Conservation (phyloP, 225 moss, liverwort and hornwort species). For the Sphagnum tenellum region DNA sequence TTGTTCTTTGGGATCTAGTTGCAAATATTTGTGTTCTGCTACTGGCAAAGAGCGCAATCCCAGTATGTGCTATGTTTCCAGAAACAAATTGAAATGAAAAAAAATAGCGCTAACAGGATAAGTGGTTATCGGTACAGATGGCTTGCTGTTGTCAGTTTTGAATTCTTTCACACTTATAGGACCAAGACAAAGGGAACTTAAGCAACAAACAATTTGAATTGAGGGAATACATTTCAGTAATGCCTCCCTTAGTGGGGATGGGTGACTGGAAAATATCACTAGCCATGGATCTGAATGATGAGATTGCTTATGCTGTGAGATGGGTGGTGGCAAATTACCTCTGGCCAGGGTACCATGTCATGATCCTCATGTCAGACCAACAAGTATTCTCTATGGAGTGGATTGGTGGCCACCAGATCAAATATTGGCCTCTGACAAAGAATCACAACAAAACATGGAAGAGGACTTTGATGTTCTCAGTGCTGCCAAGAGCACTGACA, state of each 20-base stretch:
- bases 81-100: too few species aligned
- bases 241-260: slow-evolving; percentile 40
- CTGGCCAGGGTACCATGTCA: slow-evolving; percentile 36
- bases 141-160: too few species aligned
- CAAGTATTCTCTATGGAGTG: slow-evolving; percentile 52
- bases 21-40: too few species aligned
- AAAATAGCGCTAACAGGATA: too few species aligned
- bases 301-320: slow-evolving; percentile 49
- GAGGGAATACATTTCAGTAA: too few species aligned
- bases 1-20: too few species aligned
- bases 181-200: too few species aligned
- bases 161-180: too few species aligned
- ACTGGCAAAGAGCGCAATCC: too few species aligned
- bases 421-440: slow-evolving; percentile 43
- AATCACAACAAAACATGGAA: slow-evolving; percentile 59
- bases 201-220: too few species aligned
- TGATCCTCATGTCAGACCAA: slow-evolving; percentile 57
- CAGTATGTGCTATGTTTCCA: too few species aligned
- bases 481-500: slow-evolving; percentile 41
- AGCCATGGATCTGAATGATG: slow-evolving; percentile 56
- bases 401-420: slow-evolving; percentile 61
- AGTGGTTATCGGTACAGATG: too few species aligned
- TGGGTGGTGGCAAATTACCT: slow-evolving; percentile 62
- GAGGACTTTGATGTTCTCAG: slow-evolving; percentile 47
- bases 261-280: slow-evolving; percentile 53